Percentiles rank a stretch among this genome's conserved stretches.
These are phyloP conservation scores for Xerocomus brunneocitrinus DNA, from an alignment of 768 basidiomycete species.

Conservation along the genomic window DNA sequence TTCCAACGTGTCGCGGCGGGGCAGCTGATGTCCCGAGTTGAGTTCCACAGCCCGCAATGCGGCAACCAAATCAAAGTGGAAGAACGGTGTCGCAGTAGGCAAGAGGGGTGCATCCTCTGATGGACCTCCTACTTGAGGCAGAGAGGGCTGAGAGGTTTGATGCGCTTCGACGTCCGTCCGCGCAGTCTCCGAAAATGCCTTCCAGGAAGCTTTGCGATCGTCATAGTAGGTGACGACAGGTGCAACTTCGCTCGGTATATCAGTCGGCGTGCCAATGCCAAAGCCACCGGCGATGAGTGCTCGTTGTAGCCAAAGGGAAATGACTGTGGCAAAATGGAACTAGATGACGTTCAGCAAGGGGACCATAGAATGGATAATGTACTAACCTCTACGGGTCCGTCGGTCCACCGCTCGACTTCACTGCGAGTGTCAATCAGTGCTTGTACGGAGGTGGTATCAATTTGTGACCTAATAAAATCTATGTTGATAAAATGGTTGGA, in stretches of 20 bases:
- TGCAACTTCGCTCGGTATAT: conserved; percentile 60
- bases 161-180: conserved; percentile 32
- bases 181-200: background rate
- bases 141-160: conserved; percentile 18
- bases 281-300: conserved; percentile 89
- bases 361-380: background rate
- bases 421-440: conserved; percentile 83
- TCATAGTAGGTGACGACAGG: conserved; percentile 65
- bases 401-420: conserved; percentile 85
- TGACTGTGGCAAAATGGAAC: conserved; percentile 92
- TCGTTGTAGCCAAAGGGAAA: conserved; percentile 92
- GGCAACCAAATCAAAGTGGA: conserved; percentile 81
- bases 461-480: conserved; percentile 55
- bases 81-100: conserved; percentile 66
- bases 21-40: conserved; percentile 15
- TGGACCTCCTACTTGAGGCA: background rate
- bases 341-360: conserved; percentile 32
- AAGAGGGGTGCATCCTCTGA: conserved; percentile 35
- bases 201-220: conserved; percentile 33
- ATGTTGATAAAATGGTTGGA: background rate
- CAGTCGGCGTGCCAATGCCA: conserved; percentile 56
- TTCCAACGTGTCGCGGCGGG: conserved; percentile 3
- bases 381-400: conserved; percentile 66
- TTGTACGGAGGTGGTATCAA: conserved; percentile 92
- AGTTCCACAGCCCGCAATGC: conserved; percentile 70